A percentile compares a stretch with the other conserved stretches of the same genome.
These are phyloP conservation scores for Debaryomyces nepalensis DNA, from an alignment of 1,139 yeast genomes.

Conservation along the genomic window DNA sequence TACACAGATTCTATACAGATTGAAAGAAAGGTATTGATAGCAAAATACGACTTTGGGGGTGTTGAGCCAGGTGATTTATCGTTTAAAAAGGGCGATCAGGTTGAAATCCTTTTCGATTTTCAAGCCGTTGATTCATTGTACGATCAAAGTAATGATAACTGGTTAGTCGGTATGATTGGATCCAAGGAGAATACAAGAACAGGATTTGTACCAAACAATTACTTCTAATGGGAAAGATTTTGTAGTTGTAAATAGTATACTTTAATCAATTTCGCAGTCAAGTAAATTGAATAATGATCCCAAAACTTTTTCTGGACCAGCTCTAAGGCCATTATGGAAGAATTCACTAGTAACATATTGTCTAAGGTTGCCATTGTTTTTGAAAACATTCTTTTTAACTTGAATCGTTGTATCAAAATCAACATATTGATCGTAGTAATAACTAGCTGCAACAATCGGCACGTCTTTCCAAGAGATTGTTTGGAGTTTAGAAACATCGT, in stretches of 20 bases:
- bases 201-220: constrained; percentile 49
- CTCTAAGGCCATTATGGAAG: constrained; percentile 57
- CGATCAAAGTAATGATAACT: constrained; percentile 28
- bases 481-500: constrained; percentile 38
- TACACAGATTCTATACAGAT: constrained; percentile 14
- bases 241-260: constrained; percentile 8
- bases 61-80: constrained; percentile 46
- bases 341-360: constrained; percentile 53
- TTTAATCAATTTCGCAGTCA: constrained; percentile 49
- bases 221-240: constrained; percentile 21
- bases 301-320: constrained; percentile 45
- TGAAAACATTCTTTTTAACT: constrained; percentile 36
- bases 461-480: constrained; percentile 37
- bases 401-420: constrained; percentile 48
- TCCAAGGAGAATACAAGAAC: constrained; percentile 26
- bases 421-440: constrained; percentile 57
- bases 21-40: constrained; percentile 23
- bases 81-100: constrained; percentile 38
- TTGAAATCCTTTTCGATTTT: constrained; percentile 42
- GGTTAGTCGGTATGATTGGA: constrained; percentile 40
- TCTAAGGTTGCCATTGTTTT: constrained; percentile 39
- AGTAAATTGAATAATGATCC: constrained; percentile 45
- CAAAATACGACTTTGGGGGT: constrained; percentile 38
- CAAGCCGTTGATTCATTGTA: constrained; percentile 31
- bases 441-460: constrained; percentile 57